phyloP scores from a whole-genome alignment of 331 rosid genomes.

The Saraca asoca region DNA sequence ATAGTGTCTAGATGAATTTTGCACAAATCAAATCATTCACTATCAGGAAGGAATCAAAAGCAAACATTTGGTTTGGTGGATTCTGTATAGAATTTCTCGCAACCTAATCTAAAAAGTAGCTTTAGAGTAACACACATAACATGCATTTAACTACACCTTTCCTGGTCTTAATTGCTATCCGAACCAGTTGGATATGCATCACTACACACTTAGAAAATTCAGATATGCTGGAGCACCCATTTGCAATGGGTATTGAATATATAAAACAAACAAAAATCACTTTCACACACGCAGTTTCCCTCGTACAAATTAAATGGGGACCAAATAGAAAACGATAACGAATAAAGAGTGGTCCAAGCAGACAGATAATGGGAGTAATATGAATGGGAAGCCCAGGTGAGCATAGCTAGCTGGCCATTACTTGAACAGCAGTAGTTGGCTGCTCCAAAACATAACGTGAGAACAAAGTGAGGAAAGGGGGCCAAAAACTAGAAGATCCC shows the following conservation, averaged over 20 bases:
- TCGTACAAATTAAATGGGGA: conserved; percentile 41
- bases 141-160: too few relatives aligned
- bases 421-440: conserved; percentile 44
- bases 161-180: too few relatives aligned
- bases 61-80: too few relatives aligned
- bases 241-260: background rate
- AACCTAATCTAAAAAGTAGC: too few relatives aligned
- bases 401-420: conserved; percentile 41
- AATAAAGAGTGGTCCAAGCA: conserved; percentile 49
- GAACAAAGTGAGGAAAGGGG: conserved; percentile 37
- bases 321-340: conserved; percentile 34
- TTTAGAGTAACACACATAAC: too few relatives aligned
- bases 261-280: conserved; percentile 27
- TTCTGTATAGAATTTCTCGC: too few relatives aligned
- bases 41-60: too few relatives aligned
- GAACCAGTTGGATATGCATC: too few relatives aligned
- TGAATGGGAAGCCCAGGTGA: conserved; percentile 26
- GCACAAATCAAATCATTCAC: too few relatives aligned
- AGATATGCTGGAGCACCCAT: background rate
- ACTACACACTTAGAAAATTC: background rate
- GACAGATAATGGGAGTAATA: conserved; percentile 31
- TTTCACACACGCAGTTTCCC: conserved; percentile 27
- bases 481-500: conserved; percentile 32
- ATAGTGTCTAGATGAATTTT: too few relatives aligned
- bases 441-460: conserved; percentile 33